Conservation (phyloP, 1,139 yeast genomes). For the Zygoascus sp. region DNA sequence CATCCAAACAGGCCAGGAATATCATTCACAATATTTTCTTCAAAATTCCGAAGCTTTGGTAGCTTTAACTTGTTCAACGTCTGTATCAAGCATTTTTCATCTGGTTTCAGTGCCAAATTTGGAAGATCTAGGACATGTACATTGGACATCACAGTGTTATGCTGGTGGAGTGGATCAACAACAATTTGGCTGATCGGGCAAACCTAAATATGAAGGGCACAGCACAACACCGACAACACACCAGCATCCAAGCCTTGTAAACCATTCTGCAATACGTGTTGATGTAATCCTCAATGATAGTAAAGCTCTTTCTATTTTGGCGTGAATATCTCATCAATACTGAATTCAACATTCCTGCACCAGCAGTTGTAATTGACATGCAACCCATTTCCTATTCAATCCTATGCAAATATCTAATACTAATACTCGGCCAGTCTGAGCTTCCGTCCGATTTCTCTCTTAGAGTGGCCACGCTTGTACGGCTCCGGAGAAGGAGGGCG, state of each 20-base stretch:
- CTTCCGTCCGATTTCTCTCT: conserved; percentile 66
- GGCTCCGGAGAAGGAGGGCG: conserved; percentile 67
- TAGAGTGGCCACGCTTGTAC: conserved; percentile 37
- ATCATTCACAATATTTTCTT: conserved; percentile 22
- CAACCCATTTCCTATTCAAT: neutral
- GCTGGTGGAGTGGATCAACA: no score
- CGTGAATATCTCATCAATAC: no score
- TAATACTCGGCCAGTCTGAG: conserved; percentile 68
- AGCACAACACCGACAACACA: no score
- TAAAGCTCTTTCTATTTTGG: neutral
- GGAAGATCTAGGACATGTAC: conserved; percentile 59
- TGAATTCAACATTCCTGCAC: no score
- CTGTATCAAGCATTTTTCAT: conserved; percentile 43
- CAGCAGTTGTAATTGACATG: neutral
- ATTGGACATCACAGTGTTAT: neutral
- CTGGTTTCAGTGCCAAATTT: conserved; percentile 44
- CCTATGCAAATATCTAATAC: conserved; percentile 11
- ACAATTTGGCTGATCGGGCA: no score
- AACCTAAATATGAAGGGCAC: no score
- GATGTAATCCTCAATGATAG: no score
- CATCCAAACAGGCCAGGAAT: conserved; percentile 47
- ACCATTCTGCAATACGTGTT: no score
- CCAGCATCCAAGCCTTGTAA: no score
- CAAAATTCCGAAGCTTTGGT: conserved; percentile 56
- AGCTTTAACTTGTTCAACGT: conserved; percentile 46